These are phyloP conservation scores for Steccherinum ochraceum DNA, from an alignment of 768 basidiomycete genomes.

Conservation along the genomic window DNA sequence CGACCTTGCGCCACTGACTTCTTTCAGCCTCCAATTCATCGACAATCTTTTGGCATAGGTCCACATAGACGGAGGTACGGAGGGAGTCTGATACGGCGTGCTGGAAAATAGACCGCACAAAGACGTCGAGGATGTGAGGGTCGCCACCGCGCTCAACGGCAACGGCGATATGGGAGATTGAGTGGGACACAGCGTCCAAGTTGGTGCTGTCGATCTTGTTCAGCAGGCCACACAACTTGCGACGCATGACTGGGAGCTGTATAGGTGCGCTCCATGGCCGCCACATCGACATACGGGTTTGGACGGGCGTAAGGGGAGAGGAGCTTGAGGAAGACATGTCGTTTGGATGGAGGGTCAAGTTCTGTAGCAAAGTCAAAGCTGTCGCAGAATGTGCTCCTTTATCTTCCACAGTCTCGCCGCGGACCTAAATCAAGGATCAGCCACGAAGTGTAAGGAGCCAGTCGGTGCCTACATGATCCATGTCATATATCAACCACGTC, in stretches of 20 bases:
- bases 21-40: constrained; percentile 32
- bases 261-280: constrained; percentile 18
- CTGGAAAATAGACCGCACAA: constrained; percentile 46
- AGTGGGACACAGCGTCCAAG: constrained; percentile 43
- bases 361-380: too few species aligned
- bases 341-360: too few species aligned
- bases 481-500: neutral
- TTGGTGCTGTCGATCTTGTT: constrained; percentile 52
- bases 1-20: constrained; percentile 18
- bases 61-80: constrained; percentile 47
- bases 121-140: constrained; percentile 40
- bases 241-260: constrained; percentile 35
- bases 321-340: neutral
- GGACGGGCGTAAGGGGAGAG: neutral
- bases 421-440: too few species aligned
- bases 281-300: constrained; percentile 10
- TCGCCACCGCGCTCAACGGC: constrained; percentile 37
- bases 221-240: constrained; percentile 48
- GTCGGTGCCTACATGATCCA: too few species aligned
- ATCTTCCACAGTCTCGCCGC: too few species aligned
- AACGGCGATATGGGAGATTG: constrained; percentile 39
- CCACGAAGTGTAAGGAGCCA: too few species aligned
- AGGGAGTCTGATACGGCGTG: constrained; percentile 48
- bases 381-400: too few species aligned
- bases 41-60: constrained; percentile 42